A percentile compares a stretch with the other conserved stretches of the same genome.
phyloP scores from a whole-genome alignment of 2,329 filamentous ascomycete species.

The Aureobasidium sp. region DNA sequence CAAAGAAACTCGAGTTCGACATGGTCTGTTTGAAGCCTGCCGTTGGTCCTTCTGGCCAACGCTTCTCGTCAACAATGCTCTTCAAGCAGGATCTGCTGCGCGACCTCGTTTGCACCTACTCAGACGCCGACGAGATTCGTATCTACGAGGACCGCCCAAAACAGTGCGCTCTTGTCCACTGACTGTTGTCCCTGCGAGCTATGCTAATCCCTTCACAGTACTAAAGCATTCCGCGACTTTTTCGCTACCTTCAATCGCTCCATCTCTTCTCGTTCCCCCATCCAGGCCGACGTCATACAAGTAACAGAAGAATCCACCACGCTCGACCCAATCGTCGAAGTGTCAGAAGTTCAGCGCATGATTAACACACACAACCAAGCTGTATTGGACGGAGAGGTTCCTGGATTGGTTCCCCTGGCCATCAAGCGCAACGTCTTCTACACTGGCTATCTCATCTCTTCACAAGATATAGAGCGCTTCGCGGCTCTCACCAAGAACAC shows the following conservation, averaged over 20 bases:
- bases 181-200: background rate
- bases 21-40: conserved; percentile 81
- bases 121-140: conserved; percentile 68
- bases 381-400: conserved; percentile 39
- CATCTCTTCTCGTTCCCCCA: conserved; percentile 47
- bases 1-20: conserved; percentile 77
- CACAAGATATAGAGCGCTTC: conserved; percentile 63
- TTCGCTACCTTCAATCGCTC: conserved; percentile 65
- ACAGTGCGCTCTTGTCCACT: conserved; percentile 27
- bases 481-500: conserved; percentile 57
- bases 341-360: conserved; percentile 78
- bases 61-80: conserved; percentile 72
- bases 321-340: conserved; percentile 70
- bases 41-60: conserved; percentile 69
- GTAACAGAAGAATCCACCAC: conserved; percentile 67
- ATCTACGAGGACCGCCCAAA: conserved; percentile 57
- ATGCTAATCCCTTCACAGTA: conserved; percentile 23
- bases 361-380: conserved; percentile 76
- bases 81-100: conserved; percentile 87
- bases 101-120: conserved; percentile 78
- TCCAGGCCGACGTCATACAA: conserved; percentile 74
- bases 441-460: conserved; percentile 78
- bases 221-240: conserved; percentile 77
- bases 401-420: conserved; percentile 45
- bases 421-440: conserved; percentile 72